Evolutionary conservation across 129 eudicot species (phyloP).

Genomic region (Artemisia tridentata): DNA sequence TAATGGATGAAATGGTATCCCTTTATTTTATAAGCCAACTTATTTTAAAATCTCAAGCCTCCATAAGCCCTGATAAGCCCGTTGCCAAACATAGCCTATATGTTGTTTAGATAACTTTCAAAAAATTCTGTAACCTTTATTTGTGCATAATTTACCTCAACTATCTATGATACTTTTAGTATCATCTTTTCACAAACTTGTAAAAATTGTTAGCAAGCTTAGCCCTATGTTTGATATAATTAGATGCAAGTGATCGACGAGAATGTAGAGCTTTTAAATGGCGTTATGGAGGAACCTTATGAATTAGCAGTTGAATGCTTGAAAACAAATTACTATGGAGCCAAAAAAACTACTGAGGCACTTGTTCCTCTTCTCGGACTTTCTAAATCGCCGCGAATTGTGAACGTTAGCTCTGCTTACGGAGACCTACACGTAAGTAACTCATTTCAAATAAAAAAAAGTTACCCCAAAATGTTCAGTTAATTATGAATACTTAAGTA

Average conservation of each 20-base stretch:
- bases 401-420: conserved; percentile 21
- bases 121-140: too few relatives aligned
- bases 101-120: too few relatives aligned
- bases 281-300: conserved; percentile 2
- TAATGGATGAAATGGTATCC: too few relatives aligned
- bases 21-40: too few relatives aligned
- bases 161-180: too few relatives aligned
- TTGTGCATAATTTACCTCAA: too few relatives aligned
- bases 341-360: conserved; percentile 25
- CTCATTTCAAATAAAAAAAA: neutral
- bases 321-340: conserved; percentile 27
- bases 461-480: neutral
- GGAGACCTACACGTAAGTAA: conserved; percentile 16
- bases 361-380: conserved; percentile 34
- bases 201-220: neutral
- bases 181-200: too few relatives aligned
- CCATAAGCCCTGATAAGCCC: too few relatives aligned
- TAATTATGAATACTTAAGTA: neutral
- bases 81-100: too few relatives aligned
- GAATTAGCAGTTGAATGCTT: conserved; percentile 21
- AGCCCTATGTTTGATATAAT: neutral
- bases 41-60: too few relatives aligned
- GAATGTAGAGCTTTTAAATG: neutral
- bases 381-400: conserved; percentile 27
- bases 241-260: conserved; percentile 12